Evolutionary conservation across 129 eudicot genomes (phyloP).

Genomic region (Helianthus tuberosus): DNA sequence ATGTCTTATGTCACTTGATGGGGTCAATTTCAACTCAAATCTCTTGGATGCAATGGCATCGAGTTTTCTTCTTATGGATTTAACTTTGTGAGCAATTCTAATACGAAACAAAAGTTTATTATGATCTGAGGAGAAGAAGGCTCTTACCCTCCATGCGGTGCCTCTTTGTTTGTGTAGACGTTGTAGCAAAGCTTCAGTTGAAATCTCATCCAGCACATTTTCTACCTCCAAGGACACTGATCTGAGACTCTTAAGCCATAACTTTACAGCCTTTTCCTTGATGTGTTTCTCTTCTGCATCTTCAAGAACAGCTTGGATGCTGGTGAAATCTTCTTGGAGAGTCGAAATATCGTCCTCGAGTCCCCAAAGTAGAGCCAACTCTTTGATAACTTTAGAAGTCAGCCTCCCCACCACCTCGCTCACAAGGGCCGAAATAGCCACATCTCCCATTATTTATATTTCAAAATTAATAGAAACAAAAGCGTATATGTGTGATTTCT

Average conservation of each 20-base stretch:
- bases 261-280: neutral
- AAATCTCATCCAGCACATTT: neutral
- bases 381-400: neutral
- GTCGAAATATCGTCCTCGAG: constrained; percentile 10
- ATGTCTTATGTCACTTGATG: neutral
- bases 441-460: constrained; percentile 17
- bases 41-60: neutral
- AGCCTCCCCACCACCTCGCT: constrained; percentile 12
- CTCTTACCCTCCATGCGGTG: neutral
- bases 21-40: neutral
- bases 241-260: constrained; percentile 20
- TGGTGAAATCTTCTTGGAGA: constrained; percentile 10
- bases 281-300: constrained; percentile 22
- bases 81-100: constrained; percentile 18
- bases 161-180: constrained; percentile 1
- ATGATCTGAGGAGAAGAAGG: neutral
- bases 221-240: constrained; percentile 11
- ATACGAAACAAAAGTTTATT: neutral
- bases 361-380: constrained; percentile 1
- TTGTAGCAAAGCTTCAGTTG: constrained; percentile 6
- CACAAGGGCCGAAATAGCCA: constrained; percentile 5
- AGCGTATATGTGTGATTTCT: too few relatives aligned
- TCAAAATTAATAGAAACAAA: neutral
- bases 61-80: neutral
- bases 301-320: constrained; percentile 8